Conservation (phyloP, 2,329 filamentous ascomycete species). For the Botryosphaeria dothidea region DNA sequence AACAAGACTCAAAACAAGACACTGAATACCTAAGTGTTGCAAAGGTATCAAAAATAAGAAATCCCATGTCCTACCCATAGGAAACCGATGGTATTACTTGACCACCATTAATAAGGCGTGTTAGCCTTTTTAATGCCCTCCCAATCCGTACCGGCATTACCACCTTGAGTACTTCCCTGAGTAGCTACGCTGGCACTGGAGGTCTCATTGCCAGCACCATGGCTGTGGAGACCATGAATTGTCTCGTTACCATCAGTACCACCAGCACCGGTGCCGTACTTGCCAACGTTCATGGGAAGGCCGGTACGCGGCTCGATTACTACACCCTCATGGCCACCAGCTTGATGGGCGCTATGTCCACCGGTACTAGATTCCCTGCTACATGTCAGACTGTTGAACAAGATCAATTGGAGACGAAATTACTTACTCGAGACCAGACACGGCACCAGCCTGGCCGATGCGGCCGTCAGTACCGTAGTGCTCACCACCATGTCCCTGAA, state of each 20-base stretch:
- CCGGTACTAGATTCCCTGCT: not conserved
- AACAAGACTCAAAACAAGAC: too few relatives aligned
- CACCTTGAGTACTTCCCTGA: not conserved
- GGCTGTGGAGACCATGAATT: conserved; percentile 30
- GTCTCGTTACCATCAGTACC: conserved; percentile 38
- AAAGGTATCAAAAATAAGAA: too few relatives aligned
- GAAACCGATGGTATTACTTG: too few relatives aligned
- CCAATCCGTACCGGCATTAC: conserved; percentile 23
- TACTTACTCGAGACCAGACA: conserved; percentile 1
- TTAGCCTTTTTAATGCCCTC: conserved; percentile 31
- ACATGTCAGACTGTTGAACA: not conserved
- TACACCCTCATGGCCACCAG: conserved; percentile 25
- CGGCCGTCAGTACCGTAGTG: not conserved
- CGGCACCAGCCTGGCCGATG: not conserved
- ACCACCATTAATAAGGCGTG: conserved; percentile 26
- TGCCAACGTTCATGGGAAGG: conserved; percentile 42
- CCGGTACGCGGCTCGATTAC: conserved; percentile 43
- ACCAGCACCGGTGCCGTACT: conserved; percentile 37
- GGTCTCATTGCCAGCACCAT: not conserved
- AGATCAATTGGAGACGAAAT: too few relatives aligned
- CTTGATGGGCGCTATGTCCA: not conserved
- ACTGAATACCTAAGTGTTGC: too few relatives aligned
- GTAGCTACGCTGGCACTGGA: not conserved
- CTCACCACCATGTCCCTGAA: not conserved
- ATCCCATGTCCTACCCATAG: too few relatives aligned